These are phyloP conservation scores for Pulveroboletus sp. DNA, from an alignment of 1,284 basidiomycete species.

Conservation along the genomic window DNA sequence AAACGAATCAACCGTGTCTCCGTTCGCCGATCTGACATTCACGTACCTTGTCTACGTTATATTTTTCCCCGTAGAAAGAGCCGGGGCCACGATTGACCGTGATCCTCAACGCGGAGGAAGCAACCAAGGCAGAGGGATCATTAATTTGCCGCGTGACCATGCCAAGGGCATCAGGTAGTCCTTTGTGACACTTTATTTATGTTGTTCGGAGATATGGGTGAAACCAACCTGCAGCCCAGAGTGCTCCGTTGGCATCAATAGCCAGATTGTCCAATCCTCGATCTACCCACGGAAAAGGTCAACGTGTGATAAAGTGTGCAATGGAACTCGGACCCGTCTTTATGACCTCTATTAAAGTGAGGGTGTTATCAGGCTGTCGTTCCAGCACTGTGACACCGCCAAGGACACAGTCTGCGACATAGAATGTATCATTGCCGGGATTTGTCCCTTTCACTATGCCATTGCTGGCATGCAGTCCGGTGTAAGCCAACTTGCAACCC, in stretches of 20 bases:
- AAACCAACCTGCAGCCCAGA: slow-evolving; percentile 54
- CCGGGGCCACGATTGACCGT: slow-evolving; percentile 47
- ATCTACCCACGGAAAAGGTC: slow-evolving; percentile 32
- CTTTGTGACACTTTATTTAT: slow-evolving; percentile 17
- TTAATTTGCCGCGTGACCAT: slow-evolving; percentile 36
- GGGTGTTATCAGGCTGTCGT: slow-evolving; percentile 49
- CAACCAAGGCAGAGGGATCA: slow-evolving; percentile 36
- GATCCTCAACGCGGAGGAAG: slow-evolving; percentile 51
- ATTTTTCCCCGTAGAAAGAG: slow-evolving; percentile 63
- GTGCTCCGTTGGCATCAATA: slow-evolving; percentile 50
- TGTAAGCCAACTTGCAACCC: slow-evolving; percentile 56
- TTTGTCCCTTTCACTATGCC: slow-evolving; percentile 48
- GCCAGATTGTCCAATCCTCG: slow-evolving; percentile 52
- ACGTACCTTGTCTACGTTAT: slow-evolving; percentile 54
- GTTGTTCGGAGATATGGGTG: background rate
- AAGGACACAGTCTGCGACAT: slow-evolving; percentile 43
- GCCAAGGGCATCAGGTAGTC: slow-evolving; percentile 28
- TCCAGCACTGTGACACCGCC: slow-evolving; percentile 51
- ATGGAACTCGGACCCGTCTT: slow-evolving; percentile 35
- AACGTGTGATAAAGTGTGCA: background rate
- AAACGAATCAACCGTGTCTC: slow-evolving; percentile 5
- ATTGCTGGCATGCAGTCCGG: slow-evolving; percentile 45
- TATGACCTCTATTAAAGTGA: slow-evolving; percentile 47
- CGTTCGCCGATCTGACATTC: background rate
- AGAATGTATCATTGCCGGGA: slow-evolving; percentile 48